These are phyloP conservation scores for Lecanicillium sp. DNA, from an alignment of 2,329 filamentous ascomycete species.

Conservation along the genomic window DNA sequence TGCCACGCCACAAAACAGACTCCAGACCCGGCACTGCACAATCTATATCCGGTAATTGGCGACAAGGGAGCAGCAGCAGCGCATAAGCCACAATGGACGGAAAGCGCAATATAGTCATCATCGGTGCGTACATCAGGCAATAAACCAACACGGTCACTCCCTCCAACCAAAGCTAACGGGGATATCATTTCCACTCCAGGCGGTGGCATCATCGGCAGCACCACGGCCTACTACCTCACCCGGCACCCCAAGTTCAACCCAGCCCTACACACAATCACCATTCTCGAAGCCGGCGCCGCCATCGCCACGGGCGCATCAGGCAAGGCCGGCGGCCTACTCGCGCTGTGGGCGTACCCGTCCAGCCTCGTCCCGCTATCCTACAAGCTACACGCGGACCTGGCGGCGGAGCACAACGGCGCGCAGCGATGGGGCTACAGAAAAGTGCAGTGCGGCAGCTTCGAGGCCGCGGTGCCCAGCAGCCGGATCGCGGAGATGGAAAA, in stretches of 20 bases:
- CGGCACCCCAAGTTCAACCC: slow-evolving; percentile 76
- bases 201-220: slow-evolving; percentile 87
- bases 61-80: too few species aligned
- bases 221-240: slow-evolving; percentile 85
- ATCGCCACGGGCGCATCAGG: slow-evolving; percentile 90
- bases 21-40: too few species aligned
- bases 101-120: slow-evolving; percentile 41
- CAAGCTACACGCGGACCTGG: slow-evolving; percentile 72
- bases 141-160: too few species aligned
- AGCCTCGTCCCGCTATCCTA: slow-evolving; percentile 83
- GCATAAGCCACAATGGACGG: slow-evolving; percentile 20
- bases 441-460: slow-evolving; percentile 61
- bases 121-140: slow-evolving; percentile 34
- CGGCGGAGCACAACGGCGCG: slow-evolving; percentile 72
- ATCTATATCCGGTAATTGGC: too few species aligned
- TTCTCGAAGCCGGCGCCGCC: slow-evolving; percentile 74
- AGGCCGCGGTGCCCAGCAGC: slow-evolving; percentile 25
- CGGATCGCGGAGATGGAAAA: slow-evolving; percentile 9
- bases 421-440: slow-evolving; percentile 80
- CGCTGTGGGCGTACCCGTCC: slow-evolving; percentile 82
- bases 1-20: too few species aligned
- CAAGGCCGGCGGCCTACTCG: slow-evolving; percentile 87
- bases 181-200: slow-evolving; percentile 40
- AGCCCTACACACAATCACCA: slow-evolving; percentile 66
- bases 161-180: slow-evolving; percentile 5